Evolutionary conservation across 805 yeast species (phyloP).

Genomic region (Saccharomycopsis amapae): DNA sequence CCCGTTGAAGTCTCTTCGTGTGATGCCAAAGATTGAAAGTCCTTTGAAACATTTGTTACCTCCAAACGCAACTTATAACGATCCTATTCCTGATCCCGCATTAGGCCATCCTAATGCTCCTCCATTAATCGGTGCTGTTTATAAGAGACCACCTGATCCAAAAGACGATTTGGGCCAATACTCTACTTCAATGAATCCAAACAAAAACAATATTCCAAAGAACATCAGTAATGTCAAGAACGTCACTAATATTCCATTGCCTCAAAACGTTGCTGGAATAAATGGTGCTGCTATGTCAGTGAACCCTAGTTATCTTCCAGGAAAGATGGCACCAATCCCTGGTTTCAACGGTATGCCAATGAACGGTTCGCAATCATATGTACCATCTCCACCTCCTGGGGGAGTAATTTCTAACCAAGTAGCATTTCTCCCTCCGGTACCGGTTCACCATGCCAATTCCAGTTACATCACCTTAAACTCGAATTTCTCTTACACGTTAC

Average conservation of each 20-base stretch:
- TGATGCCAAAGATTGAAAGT: constrained; percentile 69
- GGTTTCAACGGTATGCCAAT: too few relatives aligned
- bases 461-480: constrained; percentile 6
- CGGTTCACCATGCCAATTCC: constrained; percentile 13
- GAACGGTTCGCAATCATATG: too few relatives aligned
- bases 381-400: too few relatives aligned
- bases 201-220: constrained; percentile 19
- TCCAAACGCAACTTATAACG: constrained; percentile 60
- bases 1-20: constrained; percentile 62
- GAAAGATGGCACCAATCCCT: too few relatives aligned
- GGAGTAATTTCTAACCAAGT: too few relatives aligned
- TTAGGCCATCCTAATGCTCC: constrained; percentile 84
- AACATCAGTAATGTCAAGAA: constrained; percentile 19
- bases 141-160: constrained; percentile 62
- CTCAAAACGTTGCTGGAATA: constrained; percentile 7
- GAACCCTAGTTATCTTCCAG: too few relatives aligned
- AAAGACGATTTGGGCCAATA: constrained; percentile 68
- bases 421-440: not conserved
- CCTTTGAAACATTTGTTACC: constrained; percentile 78
- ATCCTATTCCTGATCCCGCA: constrained; percentile 76
- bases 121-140: constrained; percentile 90
- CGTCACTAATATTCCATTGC: constrained; percentile 17
- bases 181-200: constrained; percentile 16
- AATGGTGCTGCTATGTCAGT: too few relatives aligned
- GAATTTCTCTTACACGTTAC: constrained; percentile 12